A percentile compares a stretch with the other conserved stretches of the same genome.
phyloP scores from a whole-genome alignment of 2,329 filamentous ascomycete species.

The Plenodomus lindquistii region DNA sequence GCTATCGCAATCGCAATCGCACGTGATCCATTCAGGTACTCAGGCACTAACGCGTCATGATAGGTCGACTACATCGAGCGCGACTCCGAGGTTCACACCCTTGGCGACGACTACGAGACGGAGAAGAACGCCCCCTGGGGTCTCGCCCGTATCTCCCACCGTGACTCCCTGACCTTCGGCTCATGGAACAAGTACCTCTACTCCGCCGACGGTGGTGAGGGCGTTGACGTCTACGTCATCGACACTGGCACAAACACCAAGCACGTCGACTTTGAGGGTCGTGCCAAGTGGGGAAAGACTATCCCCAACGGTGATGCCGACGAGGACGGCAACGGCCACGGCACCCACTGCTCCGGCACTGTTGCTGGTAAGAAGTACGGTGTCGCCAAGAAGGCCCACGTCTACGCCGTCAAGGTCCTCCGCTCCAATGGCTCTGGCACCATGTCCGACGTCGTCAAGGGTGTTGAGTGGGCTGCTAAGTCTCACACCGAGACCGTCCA shows the following conservation, averaged over 20 bases:
- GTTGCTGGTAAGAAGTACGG: slow-evolving; percentile 98
- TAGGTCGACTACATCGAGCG: slow-evolving; percentile 97
- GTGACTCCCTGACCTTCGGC: slow-evolving; percentile 81
- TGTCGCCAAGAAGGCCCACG: slow-evolving; percentile 97
- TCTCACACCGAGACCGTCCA: slow-evolving; percentile 76
- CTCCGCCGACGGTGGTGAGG: slow-evolving; percentile 85
- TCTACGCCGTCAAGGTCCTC: slow-evolving; percentile 98
- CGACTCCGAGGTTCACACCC: slow-evolving; percentile 88
- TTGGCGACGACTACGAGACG: slow-evolving; percentile 61
- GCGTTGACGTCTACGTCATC: slow-evolving; percentile 97
- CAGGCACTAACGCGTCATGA: slow-evolving; percentile 27
- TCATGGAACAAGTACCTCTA: slow-evolving; percentile 99
- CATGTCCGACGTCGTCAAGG: slow-evolving; percentile 98
- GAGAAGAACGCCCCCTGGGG: slow-evolving; percentile 99
- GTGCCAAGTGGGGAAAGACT: slow-evolving; percentile 96
- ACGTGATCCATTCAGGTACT: slow-evolving; percentile 28
- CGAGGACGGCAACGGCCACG: slow-evolving; percentile 94
- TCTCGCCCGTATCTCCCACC: slow-evolving; percentile 96
- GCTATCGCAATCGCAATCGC: slow-evolving; percentile 32
- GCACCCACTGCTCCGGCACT: slow-evolving; percentile 98
- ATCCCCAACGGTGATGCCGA: slow-evolving; percentile 85
- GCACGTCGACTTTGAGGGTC: slow-evolving; percentile 96
- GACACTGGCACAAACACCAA: slow-evolving; percentile 94
- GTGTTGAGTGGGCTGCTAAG: slow-evolving; percentile 91
- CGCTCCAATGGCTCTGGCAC: slow-evolving; percentile 95